Base-by-base conservation (phyloP, 768 basidiomycete species). In the Scleroderma bovista region DNA sequence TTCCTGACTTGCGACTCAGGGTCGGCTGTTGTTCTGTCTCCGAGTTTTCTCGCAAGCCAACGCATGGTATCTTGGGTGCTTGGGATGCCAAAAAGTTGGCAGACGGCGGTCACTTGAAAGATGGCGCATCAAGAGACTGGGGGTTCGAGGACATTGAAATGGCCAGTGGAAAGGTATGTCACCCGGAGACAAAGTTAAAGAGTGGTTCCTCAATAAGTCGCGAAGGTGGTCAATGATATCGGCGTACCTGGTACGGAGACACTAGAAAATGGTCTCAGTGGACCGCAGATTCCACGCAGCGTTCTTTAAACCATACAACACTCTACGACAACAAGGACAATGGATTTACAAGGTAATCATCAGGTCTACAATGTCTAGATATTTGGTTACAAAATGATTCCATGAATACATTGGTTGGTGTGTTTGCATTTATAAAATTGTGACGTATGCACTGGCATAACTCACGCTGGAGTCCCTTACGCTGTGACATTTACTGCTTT, bases 371-470 rank as follows among this genome's bases (percentile, higher is more conserved):
- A 26, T 15, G 9, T 29, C 23, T 43, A 9, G 16, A 43, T 1
- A 22, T 8, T 43, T n/a, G 16, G 17, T 43, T 26, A 29, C 41
- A 43, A n/a, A n/a, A 26, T 7, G 24, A 42, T 19, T 41, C 19
- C 41, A 4, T 42, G 40, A 34, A 36, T 50, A 44, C 23, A 47
- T 44, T 40, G 37, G n/a, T 22, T 19, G 11, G 44, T 22, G 32
- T 13, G 40, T 46, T 29, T 45, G 52, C 22, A 36, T 51, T 39
- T 62, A 68, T 39, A 43, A 40, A 65, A 90, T 78, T 32, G 72
- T 75, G 39, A 91, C 70, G 69, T 83, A 93, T 26, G 85, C 96
- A 63, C 93, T 95, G 8, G 93, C 94, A 63, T 99, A 99, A 67
- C 93, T 95, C 19, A 99, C 96, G 62, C 95, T 97, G 31, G 87